Conservation (phyloP, 306 rosid genomes). For the Gastrolobium villosum region DNA sequence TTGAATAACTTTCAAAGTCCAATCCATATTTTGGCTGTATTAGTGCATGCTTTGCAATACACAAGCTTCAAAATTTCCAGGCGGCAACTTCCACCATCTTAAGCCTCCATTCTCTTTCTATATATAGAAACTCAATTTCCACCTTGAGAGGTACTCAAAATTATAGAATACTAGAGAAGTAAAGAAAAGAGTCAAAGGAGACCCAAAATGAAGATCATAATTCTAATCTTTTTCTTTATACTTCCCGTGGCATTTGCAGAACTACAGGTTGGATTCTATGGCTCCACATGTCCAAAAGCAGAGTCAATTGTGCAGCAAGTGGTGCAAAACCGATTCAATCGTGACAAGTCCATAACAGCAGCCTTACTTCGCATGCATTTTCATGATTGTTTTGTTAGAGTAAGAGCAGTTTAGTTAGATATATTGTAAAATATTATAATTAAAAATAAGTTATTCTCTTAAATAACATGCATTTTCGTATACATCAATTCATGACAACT, state of each 20-base stretch:
- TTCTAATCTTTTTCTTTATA: constrained; percentile 24
- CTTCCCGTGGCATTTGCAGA: constrained; percentile 43
- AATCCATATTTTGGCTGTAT: constrained; percentile 24
- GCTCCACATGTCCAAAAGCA: constrained; percentile 52
- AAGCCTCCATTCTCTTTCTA: constrained; percentile 2
- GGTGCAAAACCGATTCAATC: constrained; percentile 51
- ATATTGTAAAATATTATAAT: background rate
- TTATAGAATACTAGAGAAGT: background rate
- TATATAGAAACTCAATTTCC: constrained; percentile 22
- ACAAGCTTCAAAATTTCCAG: background rate
- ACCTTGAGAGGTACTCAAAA: background rate
- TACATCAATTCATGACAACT: background rate
- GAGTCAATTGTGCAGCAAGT: constrained; percentile 53
- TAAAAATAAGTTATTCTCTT: background rate
- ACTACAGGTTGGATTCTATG: constrained; percentile 46
- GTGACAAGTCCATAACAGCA: constrained; percentile 55
- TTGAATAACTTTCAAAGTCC: background rate
- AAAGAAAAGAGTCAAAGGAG: constrained; percentile 1
- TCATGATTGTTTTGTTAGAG: constrained; percentile 69
- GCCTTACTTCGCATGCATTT: constrained; percentile 71
- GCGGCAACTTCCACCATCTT: constrained; percentile 33
- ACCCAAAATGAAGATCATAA: constrained; percentile 29
- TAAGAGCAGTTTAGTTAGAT: constrained; percentile 36
- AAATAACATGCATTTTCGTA: background rate
- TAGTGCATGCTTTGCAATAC: constrained; percentile 20